Evolutionary conservation across 2,329 filamentous ascomycete genomes (phyloP).

Genomic region (Penicillium sp.): DNA sequence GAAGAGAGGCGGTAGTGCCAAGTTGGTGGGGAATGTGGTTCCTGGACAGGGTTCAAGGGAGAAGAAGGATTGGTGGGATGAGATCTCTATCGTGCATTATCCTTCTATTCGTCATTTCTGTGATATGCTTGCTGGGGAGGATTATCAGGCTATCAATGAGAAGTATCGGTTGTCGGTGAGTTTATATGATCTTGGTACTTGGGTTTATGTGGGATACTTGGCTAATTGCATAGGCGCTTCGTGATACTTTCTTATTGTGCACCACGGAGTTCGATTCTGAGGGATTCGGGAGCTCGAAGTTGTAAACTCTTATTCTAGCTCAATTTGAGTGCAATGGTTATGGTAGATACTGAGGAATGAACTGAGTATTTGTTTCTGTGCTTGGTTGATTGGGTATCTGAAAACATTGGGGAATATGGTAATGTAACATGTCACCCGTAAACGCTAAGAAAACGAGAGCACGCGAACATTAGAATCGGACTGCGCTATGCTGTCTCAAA

Average conservation of each 20-base stretch:
- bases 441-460: not conserved
- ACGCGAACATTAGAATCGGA: not conserved
- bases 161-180: slow-evolving; percentile 46
- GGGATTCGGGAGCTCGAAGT: slow-evolving; percentile 21
- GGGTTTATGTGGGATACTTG: not conserved
- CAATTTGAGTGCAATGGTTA: not conserved
- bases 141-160: slow-evolving; percentile 57
- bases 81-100: slow-evolving; percentile 62
- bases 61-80: slow-evolving; percentile 51
- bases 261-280: slow-evolving; percentile 49
- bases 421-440: not conserved
- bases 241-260: slow-evolving; percentile 52
- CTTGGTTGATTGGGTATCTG: slow-evolving; percentile 14
- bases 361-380: not conserved
- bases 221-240: slow-evolving; percentile 37
- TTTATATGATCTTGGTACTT: not conserved
- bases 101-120: slow-evolving; percentile 59
- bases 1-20: slow-evolving; percentile 55
- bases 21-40: slow-evolving; percentile 58
- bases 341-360: not conserved
- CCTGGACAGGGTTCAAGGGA: slow-evolving; percentile 17
- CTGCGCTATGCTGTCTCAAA: not conserved
- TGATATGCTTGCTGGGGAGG: slow-evolving; percentile 55
- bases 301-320: slow-evolving; percentile 13
- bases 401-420: slow-evolving; percentile 7